Evolutionary conservation across 768 basidiomycete species (phyloP).

Genomic region (Crucibulum laeve): DNA sequence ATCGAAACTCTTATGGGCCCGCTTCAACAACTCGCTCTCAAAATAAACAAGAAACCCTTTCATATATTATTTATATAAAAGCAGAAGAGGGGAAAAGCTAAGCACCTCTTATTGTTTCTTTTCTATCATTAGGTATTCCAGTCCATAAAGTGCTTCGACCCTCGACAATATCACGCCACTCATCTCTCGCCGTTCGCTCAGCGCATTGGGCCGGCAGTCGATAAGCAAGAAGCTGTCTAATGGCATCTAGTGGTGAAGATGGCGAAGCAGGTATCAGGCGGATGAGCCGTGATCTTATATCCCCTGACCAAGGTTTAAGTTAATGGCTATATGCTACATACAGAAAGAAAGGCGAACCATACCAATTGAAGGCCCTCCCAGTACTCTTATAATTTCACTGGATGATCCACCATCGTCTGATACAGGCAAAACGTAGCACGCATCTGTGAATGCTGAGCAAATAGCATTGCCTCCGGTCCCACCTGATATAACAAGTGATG

Average conservation of each 20-base stretch:
- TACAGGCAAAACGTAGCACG: conserved; percentile 85
- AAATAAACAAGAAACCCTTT: conserved; percentile 91
- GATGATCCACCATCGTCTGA: conserved; percentile 96
- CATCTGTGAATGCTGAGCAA: conserved; percentile 74
- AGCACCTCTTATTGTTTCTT: conserved; percentile 85
- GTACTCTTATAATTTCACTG: conserved; percentile 88
- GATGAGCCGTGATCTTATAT: conserved; percentile 85
- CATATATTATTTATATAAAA: not conserved
- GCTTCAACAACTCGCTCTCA: conserved; percentile 79
- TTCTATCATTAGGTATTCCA: conserved; percentile 84
- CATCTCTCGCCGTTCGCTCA: conserved; percentile 76
- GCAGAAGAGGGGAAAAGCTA: conserved; percentile 1
- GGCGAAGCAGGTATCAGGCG: conserved; percentile 73
- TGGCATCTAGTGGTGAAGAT: conserved; percentile 63
- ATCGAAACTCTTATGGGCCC: conserved; percentile 92
- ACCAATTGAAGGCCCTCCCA: conserved; percentile 87
- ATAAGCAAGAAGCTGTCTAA: conserved; percentile 74
- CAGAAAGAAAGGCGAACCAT: conserved; percentile 10
- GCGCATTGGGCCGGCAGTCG: conserved; percentile 67
- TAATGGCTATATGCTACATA: not conserved
- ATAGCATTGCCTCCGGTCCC: conserved; percentile 95
- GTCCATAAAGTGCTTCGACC: conserved; percentile 77
- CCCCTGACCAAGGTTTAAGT: conserved; percentile 42
- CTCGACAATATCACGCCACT: conserved; percentile 92
- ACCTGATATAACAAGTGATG: conserved; percentile 70